Evolutionary conservation across 2,329 filamentous ascomycete species (phyloP).

Genomic region (Hypoxylon sp.): DNA sequence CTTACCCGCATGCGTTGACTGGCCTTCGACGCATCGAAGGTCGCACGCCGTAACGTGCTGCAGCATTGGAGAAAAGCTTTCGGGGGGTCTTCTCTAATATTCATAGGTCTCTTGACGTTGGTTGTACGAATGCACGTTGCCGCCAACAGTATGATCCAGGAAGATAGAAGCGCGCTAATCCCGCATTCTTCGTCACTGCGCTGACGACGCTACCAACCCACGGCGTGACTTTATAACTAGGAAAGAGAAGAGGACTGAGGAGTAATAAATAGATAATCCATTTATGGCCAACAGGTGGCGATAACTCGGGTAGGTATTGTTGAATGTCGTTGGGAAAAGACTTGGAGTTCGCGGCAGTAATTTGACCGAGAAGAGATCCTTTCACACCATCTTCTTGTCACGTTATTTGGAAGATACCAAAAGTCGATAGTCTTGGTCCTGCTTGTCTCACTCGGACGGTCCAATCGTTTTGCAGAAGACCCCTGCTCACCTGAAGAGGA

Average conservation of each 20-base stretch:
- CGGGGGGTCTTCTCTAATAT: constrained; percentile 9
- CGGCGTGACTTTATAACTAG: constrained; percentile 7
- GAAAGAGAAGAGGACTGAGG: constrained; percentile 15
- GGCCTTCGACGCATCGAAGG: constrained; percentile 26
- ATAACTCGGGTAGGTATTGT: constrained; percentile 16
- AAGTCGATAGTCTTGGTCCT: constrained; percentile 38
- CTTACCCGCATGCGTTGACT: constrained; percentile 28
- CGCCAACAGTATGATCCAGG: constrained; percentile 22
- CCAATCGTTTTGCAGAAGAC: constrained; percentile 50
- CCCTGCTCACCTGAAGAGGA: constrained; percentile 51
- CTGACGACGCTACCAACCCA: constrained; percentile 40
- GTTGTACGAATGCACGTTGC: constrained; percentile 17
- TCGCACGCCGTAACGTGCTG: constrained; percentile 9
- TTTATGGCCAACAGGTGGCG: constrained; percentile 10
- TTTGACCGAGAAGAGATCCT: constrained; percentile 41
- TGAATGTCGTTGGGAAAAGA: constrained; percentile 25
- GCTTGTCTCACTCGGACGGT: constrained; percentile 40
- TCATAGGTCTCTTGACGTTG: constrained; percentile 24
- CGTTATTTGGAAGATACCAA: constrained; percentile 50
- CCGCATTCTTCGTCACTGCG: constrained; percentile 30
- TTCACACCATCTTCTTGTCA: constrained; percentile 51
- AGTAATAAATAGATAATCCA: constrained; percentile 16
- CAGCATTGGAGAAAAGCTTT: constrained; percentile 14
- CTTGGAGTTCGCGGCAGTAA: constrained; percentile 30
- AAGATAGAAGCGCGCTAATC: constrained; percentile 42